Base-by-base conservation (phyloP, 768 basidiomycete species). In the Trametes cubensis region DNA sequence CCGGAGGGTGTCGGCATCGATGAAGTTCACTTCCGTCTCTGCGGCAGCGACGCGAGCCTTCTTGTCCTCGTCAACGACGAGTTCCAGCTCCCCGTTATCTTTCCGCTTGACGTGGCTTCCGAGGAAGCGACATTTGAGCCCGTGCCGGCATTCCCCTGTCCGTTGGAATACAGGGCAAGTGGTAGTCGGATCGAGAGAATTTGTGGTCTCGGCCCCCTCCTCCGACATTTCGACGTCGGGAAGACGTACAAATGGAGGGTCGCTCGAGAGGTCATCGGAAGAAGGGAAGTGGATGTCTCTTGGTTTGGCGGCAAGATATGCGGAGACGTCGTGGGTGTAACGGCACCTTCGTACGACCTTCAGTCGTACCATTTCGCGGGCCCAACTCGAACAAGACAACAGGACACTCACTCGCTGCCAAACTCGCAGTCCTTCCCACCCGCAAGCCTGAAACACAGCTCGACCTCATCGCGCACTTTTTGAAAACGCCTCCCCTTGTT, bases 41-140 rank as follows among this genome's bases (percentile, higher is more conserved):
- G 81, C 74, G 3, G 80, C 63, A 13, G 81, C 82, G 0, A 77
- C 67, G 30, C 67, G 75, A 20, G 80, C 82, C 69, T 83, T 83
- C 72, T 82, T 87, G 41, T 85, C 83, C 61, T 85, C 83, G 67
- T 93, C 85, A 6, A 76, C 75, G 0, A 81, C 62, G 0, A 89
- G 69, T 25, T 73, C 72, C 17, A 83, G 66, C 2, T 73, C 64
- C 2, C 83, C 85, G 15, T 77, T 74, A 17, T 79, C 79, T 34
- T 81, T 77, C 39, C 76, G 74, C 18, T 70, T 75, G 13, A 89
- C 76, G 73, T 99, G 96, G 3, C 84, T 87, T 14, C 89, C 88
- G 6, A 97, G 82, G 75, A 90, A 97, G 2, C 97, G 86, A 72
- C 97, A 99, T 73, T 94, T 93, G 73, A 91, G 87, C 13, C 95